phyloP scores from a whole-genome alignment of 345 rosid species.

The Eucalyptus victrix region DNA sequence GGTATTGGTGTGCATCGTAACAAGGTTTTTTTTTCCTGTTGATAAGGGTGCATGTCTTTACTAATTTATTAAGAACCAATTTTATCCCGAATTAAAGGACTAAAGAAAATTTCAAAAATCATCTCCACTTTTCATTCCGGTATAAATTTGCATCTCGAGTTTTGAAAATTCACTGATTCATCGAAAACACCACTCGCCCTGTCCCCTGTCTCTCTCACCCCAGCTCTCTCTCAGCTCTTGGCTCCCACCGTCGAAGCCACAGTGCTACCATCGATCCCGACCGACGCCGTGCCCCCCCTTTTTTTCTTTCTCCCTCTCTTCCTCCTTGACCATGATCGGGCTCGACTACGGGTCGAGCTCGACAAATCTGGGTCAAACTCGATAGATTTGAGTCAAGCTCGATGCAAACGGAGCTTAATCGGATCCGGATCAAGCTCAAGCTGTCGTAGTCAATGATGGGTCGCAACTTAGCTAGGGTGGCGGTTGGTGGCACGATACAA shows the following conservation, averaged over 20 bases:
- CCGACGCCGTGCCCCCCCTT: background rate
- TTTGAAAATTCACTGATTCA: background rate
- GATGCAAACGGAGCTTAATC: background rate
- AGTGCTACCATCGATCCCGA: background rate
- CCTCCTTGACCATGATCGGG: no score
- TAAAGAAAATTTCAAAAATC: background rate
- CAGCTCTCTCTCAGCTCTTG: background rate
- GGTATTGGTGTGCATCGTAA: background rate
- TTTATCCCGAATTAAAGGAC: background rate
- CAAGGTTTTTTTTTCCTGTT: background rate
- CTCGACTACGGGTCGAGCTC: background rate
- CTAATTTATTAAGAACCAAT: background rate
- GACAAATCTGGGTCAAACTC: background rate
- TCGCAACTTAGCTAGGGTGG: background rate
- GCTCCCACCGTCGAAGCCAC: background rate
- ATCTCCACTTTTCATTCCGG: background rate
- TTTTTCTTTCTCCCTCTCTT: no score
- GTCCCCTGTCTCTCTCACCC: background rate
- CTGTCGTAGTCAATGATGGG: background rate
- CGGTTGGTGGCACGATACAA: background rate
- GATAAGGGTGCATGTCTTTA: background rate
- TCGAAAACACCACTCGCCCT: background rate
- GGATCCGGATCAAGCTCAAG: background rate
- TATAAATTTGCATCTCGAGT: background rate
- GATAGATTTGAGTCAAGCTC: background rate